Base-by-base conservation (phyloP, 129 eudicot genomes). In the Pseudognaphalium luteoalbum region DNA sequence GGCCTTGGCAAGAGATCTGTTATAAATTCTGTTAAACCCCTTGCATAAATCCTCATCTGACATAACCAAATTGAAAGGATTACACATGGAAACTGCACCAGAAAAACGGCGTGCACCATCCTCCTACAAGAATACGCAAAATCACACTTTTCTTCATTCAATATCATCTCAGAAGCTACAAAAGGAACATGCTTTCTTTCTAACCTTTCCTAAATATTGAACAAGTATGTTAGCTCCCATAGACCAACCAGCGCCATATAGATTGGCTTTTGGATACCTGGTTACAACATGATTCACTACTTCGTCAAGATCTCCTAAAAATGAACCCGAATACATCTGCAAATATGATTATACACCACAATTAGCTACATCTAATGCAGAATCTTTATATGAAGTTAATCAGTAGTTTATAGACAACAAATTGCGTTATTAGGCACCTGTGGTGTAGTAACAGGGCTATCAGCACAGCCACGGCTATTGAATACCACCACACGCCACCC, bases 401-500 rank as follows among this genome's bases (percentile, higher is more conserved):
- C 34, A 32, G 4, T 32, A 32, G 34, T 32, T 32, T 32, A 32
- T 9, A 42, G 50, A 42, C 7, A 63, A 50, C 15, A 42, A 14
- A 34, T 72, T 79, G 69, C 20, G 58, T 41, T 28, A 20, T 42
- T 14, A 41, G 60, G 37, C 81, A 90, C 96, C 93, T 88, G 91
- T 72, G 96, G 89, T 47, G 96, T 88, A 63, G 90, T 90, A 15
- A 90, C 93, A 72, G 96, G 96, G 81, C 93, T 90, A 71, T 80
- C 72, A 28, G 89, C 93, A 79, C 96, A 90, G n/a, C 93, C 96
- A 73, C 96, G 86, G 83, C 96, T 90, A 68, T 90, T 90, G 80
- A 90, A 90, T n/a, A 90, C 89, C 74, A 90, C 93, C 33, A 82
- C 91, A 60, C 96, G 89, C 93, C 93, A 90, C 76, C 96, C 93